Conservation (phyloP, 2,329 filamentous ascomycete species). For the Sclerotinia minor region DNA sequence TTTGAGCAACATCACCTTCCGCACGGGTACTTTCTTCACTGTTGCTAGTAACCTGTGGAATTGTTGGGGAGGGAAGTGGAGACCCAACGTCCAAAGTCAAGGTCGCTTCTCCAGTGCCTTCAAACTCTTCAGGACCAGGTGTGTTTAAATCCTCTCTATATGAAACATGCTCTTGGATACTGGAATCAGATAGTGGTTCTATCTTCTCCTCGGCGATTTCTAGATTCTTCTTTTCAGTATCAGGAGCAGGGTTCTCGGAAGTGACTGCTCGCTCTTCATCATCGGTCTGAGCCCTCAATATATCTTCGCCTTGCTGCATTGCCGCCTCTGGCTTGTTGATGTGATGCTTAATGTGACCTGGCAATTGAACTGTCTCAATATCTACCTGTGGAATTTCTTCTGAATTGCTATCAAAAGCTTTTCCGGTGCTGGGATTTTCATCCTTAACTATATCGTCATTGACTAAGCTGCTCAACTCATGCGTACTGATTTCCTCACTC, state of each 20-base stretch:
- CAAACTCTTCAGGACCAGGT: neutral
- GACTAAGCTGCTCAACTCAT: neutral
- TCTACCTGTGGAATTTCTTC: neutral
- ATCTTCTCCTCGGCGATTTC: neutral
- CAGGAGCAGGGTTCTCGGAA: neutral
- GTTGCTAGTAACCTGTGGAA: neutral
- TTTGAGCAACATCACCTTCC: too few relatives aligned
- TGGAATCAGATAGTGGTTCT: neutral
- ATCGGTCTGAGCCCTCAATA: neutral
- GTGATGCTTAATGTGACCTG: constrained; percentile 1
- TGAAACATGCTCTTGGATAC: neutral
- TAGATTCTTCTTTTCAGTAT: neutral
- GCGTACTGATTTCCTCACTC: neutral
- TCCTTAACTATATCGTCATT: neutral
- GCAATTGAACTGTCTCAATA: neutral
- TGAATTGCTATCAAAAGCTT: neutral
- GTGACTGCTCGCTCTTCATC: neutral
- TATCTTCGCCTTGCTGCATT: neutral
- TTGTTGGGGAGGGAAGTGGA: neutral
- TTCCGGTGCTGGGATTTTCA: neutral
- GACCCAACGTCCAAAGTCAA: constrained; percentile 16
- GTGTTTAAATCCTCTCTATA: neutral
- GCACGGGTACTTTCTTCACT: neutral
- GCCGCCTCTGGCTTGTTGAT: neutral
- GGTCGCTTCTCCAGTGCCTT: constrained; percentile 8